Percentiles rank a stretch among this genome's conserved stretches.
These are phyloP conservation scores for Thecamonas trahens DNA, from an alignment of 78 protist species.

Conservation along the genomic window DNA sequence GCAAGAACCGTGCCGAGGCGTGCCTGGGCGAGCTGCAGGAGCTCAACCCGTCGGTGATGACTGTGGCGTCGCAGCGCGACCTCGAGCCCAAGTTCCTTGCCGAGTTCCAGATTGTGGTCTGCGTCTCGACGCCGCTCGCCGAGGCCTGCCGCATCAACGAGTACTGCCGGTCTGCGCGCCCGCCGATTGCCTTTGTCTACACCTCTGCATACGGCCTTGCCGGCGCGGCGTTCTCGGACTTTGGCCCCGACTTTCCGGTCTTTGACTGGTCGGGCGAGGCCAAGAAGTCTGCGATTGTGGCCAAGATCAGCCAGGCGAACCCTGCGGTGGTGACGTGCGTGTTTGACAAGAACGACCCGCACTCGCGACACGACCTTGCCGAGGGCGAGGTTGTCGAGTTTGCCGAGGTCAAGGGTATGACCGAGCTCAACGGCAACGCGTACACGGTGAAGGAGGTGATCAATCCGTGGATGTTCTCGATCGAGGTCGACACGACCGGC, in stretches of 20 bases:
- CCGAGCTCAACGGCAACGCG: conserved; percentile 57
- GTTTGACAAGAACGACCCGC: conserved; percentile 39
- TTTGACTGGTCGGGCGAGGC: conserved; percentile 66
- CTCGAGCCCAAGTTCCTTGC: conserved; percentile 16
- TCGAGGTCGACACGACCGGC: conserved; percentile 67
- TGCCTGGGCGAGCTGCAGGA: conserved; percentile 55
- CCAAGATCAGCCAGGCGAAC: not conserved
- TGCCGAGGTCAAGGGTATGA: conserved; percentile 83
- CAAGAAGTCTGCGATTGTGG: conserved; percentile 12
- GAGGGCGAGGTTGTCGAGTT: conserved; percentile 79
- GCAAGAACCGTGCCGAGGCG: conserved; percentile 56
- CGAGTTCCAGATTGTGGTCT: conserved; percentile 19
- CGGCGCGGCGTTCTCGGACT: conserved; percentile 1
- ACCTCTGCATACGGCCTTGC: not conserved
- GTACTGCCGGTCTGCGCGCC: not conserved
- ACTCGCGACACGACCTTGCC: conserved; percentile 66
- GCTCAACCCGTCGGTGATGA: conserved; percentile 83
- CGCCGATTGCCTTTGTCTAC: not conserved
- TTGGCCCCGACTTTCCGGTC: not conserved
- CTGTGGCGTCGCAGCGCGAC: conserved; percentile 18
- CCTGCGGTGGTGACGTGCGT: conserved; percentile 64
- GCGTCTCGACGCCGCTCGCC: not conserved
- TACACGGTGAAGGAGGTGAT: conserved; percentile 16
- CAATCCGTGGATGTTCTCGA: conserved; percentile 30
- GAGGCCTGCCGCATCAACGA: not conserved